Conservation (phyloP, 2,329 filamentous ascomycete genomes). For the Dryadomyces quercivorus region DNA sequence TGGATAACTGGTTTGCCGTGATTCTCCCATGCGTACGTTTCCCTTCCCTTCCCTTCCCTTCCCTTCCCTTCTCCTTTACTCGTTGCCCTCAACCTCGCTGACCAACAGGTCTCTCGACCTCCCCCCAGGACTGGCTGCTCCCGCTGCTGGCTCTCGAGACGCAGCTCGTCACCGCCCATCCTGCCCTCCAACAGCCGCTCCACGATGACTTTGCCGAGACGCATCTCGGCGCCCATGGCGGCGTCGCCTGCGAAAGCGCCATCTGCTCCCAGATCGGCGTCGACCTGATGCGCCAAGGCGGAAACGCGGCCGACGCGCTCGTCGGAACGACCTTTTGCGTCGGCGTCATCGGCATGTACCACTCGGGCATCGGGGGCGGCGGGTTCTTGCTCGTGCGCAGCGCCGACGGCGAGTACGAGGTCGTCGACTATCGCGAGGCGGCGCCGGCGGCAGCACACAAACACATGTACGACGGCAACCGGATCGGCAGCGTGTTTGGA, state of each 20-base stretch:
- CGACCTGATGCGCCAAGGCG: constrained; percentile 44
- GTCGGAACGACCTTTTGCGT: constrained; percentile 66
- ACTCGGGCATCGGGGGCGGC: constrained; percentile 76
- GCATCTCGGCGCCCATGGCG: constrained; percentile 30
- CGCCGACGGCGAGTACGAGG: constrained; percentile 64
- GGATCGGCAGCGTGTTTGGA: constrained; percentile 52
- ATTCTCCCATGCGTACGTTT: too few relatives aligned
- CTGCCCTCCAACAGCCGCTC: constrained; percentile 6
- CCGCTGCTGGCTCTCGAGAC: constrained; percentile 3
- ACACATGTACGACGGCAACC: constrained; percentile 74
- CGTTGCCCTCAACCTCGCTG: too few relatives aligned
- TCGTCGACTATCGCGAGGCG: constrained; percentile 80
- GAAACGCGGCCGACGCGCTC: constrained; percentile 66
- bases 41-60: too few relatives aligned
- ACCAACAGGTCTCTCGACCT: background rate
- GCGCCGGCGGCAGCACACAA: constrained; percentile 71
- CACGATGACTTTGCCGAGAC: background rate
- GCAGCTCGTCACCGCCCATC: background rate
- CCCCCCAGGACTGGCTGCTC: constrained; percentile 1
- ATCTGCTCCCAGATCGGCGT: constrained; percentile 60
- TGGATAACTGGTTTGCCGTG: too few relatives aligned
- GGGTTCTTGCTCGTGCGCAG: constrained; percentile 78
- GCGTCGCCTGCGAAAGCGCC: constrained; percentile 56
- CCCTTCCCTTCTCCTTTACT: too few relatives aligned
- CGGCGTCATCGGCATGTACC: constrained; percentile 65